These are phyloP conservation scores for Gossypium raimondii DNA, from an alignment of 345 rosid genomes.

Conservation along the genomic window DNA sequence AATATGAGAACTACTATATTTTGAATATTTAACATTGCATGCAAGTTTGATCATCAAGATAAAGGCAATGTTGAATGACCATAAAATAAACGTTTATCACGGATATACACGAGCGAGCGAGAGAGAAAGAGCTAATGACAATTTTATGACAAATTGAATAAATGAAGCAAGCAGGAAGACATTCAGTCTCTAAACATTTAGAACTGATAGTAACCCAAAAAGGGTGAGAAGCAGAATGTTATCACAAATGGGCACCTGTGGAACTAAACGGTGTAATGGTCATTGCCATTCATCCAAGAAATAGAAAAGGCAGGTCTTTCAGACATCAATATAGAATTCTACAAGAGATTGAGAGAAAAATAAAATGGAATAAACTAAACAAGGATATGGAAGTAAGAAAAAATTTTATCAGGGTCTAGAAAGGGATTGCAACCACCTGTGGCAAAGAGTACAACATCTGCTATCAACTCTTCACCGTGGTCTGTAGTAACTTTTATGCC, in stretches of 20 bases:
- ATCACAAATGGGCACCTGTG: neutral
- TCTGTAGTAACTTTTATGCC: conserved; percentile 80
- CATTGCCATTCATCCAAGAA: neutral
- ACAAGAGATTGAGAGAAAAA: neutral
- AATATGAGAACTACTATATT: neutral
- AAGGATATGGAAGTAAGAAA: neutral
- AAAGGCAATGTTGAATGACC: neutral
- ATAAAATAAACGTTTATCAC: neutral
- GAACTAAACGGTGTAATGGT: neutral
- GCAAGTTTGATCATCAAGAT: neutral
- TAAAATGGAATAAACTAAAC: neutral
- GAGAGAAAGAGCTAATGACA: neutral
- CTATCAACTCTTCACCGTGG: conserved; percentile 80
- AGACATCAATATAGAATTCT: neutral
- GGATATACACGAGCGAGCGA: neutral
- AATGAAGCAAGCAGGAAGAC: neutral
- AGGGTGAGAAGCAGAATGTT: neutral
- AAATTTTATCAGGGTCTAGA: neutral
- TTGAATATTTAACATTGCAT: neutral
- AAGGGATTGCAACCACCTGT: conserved; percentile 52
- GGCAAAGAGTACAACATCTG: conserved; percentile 96
- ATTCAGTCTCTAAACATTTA: neutral
- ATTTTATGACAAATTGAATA: neutral
- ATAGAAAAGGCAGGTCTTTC: neutral
- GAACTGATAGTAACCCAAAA: neutral